phyloP scores from a whole-genome alignment of 176 grass and related monocot species.

The Cenchrus purpureus region DNA sequence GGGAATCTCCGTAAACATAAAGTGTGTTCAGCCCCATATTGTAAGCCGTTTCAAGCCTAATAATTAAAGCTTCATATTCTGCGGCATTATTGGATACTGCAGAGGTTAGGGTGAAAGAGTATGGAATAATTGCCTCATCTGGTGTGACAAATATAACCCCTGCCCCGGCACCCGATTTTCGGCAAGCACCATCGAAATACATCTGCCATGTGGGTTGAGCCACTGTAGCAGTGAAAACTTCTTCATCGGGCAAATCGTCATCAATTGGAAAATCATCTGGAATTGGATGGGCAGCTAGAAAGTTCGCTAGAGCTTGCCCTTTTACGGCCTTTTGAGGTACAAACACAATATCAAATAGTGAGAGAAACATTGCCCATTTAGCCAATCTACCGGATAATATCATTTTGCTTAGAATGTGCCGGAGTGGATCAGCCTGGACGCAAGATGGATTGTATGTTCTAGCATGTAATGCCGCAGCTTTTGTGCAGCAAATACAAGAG shows the following conservation, averaged over 20 bases:
- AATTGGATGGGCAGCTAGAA: too few species aligned
- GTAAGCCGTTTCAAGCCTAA: not conserved
- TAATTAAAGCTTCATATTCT: too few species aligned
- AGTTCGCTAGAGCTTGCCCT: too few species aligned
- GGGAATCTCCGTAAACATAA: not conserved
- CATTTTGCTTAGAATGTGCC: not conserved
- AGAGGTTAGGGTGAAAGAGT: conserved; percentile 9
- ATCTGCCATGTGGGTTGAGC: not conserved
- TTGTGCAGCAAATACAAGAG: not conserved
- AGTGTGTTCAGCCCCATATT: not conserved
- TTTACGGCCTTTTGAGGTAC: too few species aligned
- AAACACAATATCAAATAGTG: too few species aligned
- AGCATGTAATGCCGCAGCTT: not conserved
- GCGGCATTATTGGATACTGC: too few species aligned
- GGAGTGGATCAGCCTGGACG: not conserved
- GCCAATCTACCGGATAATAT: too few species aligned
- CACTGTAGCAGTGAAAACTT: too few species aligned
- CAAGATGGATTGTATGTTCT: not conserved
- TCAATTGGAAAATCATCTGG: too few species aligned
- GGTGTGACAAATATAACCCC: not conserved
- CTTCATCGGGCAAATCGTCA: too few species aligned
- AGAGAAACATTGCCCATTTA: too few species aligned
- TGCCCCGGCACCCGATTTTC: not conserved
- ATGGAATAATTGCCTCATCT: not conserved
- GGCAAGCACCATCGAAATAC: not conserved